These are phyloP conservation scores for Mycena rebaudengoi DNA, from an alignment of 768 basidiomycete genomes.

Conservation along the genomic window DNA sequence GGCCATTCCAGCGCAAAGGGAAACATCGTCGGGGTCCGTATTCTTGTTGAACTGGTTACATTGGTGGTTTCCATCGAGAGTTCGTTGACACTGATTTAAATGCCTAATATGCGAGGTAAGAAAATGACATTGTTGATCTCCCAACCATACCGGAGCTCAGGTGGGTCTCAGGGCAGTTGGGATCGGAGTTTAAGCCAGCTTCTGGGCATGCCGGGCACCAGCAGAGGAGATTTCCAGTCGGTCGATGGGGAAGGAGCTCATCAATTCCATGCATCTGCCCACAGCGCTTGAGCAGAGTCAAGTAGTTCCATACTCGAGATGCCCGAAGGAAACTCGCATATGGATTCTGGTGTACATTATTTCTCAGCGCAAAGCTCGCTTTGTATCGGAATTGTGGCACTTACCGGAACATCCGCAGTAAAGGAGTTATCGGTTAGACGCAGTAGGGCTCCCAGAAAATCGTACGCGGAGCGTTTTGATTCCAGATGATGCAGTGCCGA, in stretches of 20 bases:
- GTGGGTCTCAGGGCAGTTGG: not conserved
- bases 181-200: slow-evolving; percentile 9
- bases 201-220: slow-evolving; percentile 15
- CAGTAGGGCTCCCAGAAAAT: slow-evolving; percentile 2
- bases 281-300: no score
- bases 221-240: not conserved
- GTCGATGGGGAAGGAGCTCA: not conserved
- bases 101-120: no score
- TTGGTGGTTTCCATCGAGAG: no score
- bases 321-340: no score
- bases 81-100: no score
- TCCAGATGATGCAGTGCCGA: slow-evolving; percentile 12
- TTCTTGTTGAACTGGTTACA: no score
- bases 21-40: no score
- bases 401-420: slow-evolving; percentile 9
- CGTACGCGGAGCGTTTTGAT: slow-evolving; percentile 13
- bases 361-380: no score
- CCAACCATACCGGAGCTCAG: not conserved
- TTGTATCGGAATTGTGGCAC: no score
- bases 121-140: not conserved
- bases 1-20: no score
- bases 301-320: no score
- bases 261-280: slow-evolving; percentile 13
- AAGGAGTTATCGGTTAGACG: slow-evolving; percentile 7
- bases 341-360: no score